phyloP scores from a whole-genome alignment of 306 rosid species.

The Myrica gale region DNA sequence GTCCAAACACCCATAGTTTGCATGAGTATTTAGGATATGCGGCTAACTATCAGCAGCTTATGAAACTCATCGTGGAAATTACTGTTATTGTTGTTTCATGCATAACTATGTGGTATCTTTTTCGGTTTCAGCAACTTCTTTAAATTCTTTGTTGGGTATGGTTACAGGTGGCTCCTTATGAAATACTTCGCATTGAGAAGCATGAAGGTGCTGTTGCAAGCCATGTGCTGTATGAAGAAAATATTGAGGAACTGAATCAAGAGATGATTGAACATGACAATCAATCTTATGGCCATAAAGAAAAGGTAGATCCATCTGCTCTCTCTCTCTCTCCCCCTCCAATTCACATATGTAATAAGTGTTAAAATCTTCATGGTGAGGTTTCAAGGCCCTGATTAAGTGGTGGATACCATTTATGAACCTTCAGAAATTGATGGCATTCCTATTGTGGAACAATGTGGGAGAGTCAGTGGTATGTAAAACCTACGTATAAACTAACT shows the following conservation, averaged over 20 bases:
- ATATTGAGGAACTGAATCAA: slow-evolving; percentile 49
- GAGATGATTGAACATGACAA: slow-evolving; percentile 47
- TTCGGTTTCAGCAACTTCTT: background rate
- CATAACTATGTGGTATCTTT: slow-evolving; percentile 10
- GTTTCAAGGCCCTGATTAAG: slow-evolving; percentile 1
- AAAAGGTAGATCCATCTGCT: slow-evolving; percentile 49
- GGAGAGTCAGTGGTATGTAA: background rate
- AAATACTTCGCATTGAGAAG: slow-evolving; percentile 67
- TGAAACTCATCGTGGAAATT: slow-evolving; percentile 13
- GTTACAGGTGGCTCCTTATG: slow-evolving; percentile 74
- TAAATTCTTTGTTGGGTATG: slow-evolving; percentile 14
- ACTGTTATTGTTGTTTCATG: slow-evolving; percentile 9
- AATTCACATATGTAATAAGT: slow-evolving; percentile 14
- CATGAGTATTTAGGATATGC: background rate
- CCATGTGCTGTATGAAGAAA: slow-evolving; percentile 47
- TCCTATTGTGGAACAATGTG: background rate
- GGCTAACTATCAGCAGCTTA: background rate
- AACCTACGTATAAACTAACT: background rate
- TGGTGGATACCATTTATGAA: background rate
- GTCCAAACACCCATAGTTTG: background rate
- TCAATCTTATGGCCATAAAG: slow-evolving; percentile 38
- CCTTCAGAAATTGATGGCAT: background rate
- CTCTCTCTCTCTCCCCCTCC: slow-evolving; percentile 1
- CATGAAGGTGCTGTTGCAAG: slow-evolving; percentile 53
- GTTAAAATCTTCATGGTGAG: background rate